Evolutionary conservation across 2,329 filamentous ascomycete species (phyloP).

Genomic region (Diaporthe capsici): DNA sequence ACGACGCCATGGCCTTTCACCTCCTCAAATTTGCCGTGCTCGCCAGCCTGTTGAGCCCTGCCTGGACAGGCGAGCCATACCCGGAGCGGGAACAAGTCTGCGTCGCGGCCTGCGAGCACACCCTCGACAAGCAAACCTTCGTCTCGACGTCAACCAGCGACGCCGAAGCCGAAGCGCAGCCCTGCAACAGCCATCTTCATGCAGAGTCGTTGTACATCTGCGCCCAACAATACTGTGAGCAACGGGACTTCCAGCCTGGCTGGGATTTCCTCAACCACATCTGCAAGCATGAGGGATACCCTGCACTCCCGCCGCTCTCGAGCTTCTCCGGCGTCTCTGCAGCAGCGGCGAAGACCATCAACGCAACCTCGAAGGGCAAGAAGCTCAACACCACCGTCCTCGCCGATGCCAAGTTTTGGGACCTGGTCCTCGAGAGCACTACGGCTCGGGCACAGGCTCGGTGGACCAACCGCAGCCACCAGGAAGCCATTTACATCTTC

Average conservation of each 20-base stretch:
- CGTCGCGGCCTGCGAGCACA: slow-evolving; percentile 20
- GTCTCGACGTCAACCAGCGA: not conserved
- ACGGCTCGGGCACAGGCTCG: slow-evolving; percentile 7
- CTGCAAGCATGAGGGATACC: not conserved
- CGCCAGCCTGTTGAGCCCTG: not conserved
- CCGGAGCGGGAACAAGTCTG: slow-evolving; percentile 21
- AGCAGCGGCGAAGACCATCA: not conserved
- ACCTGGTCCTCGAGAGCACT: not conserved
- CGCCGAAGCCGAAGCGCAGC: not conserved
- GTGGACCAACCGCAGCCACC: slow-evolving; percentile 21
- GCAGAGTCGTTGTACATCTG: slow-evolving; percentile 16
- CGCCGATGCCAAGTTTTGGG: not conserved
- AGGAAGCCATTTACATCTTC: slow-evolving; percentile 15
- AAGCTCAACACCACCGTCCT: slow-evolving; percentile 22
- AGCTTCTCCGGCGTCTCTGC: not conserved
- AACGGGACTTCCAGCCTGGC: slow-evolving; percentile 12
- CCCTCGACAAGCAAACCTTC: slow-evolving; percentile 20
- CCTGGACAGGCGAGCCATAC: slow-evolving; percentile 18
- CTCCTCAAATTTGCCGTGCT: not conserved
- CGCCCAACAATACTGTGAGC: not conserved
- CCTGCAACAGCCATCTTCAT: not conserved
- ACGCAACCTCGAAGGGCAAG: slow-evolving; percentile 18
- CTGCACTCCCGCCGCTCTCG: not conserved
- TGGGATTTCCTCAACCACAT: not conserved
- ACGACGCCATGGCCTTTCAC: not conserved